Conservation (phyloP, 2,329 filamentous ascomycete species). For the Byssochlamys sp. region DNA sequence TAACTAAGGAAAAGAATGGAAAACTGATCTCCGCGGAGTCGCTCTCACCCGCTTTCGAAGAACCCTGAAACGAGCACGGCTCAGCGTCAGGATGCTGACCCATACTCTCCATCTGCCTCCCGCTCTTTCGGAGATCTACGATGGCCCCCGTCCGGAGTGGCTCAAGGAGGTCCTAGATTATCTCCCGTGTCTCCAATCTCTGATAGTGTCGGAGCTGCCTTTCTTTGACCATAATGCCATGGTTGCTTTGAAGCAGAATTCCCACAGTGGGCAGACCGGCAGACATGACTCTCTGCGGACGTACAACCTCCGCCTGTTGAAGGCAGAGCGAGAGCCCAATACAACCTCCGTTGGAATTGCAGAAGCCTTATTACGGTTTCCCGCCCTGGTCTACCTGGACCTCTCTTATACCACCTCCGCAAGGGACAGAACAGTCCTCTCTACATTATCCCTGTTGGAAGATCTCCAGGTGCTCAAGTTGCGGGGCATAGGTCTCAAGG, state of each 20-base stretch:
- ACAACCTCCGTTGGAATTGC: slow-evolving; percentile 47
- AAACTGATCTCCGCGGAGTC: slow-evolving; percentile 29
- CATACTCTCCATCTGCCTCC: slow-evolving; percentile 54
- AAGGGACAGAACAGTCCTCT: slow-evolving; percentile 41
- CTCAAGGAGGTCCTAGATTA: slow-evolving; percentile 49
- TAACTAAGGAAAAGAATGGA: slow-evolving; percentile 6
- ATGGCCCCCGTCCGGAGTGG: slow-evolving; percentile 50
- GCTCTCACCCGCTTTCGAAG: slow-evolving; percentile 52
- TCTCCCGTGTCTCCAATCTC: slow-evolving; percentile 49
- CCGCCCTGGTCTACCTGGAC: slow-evolving; percentile 48
- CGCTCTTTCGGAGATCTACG: slow-evolving; percentile 52
- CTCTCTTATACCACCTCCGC: slow-evolving; percentile 46
- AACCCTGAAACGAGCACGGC: slow-evolving; percentile 45
- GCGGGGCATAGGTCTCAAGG: slow-evolving; percentile 44
- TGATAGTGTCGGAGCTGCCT: slow-evolving; percentile 50
- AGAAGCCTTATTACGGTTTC: slow-evolving; percentile 44
- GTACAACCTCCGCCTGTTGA: slow-evolving; percentile 46
- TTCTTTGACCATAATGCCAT: slow-evolving; percentile 55
- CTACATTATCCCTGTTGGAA: slow-evolving; percentile 36
- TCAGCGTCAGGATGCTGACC: slow-evolving; percentile 45
- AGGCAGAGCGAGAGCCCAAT: slow-evolving; percentile 50
- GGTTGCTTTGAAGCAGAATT: slow-evolving; percentile 35
- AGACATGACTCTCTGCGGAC: slow-evolving; percentile 8
- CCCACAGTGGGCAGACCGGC: slow-evolving; percentile 4
- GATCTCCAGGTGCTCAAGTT: slow-evolving; percentile 50